phyloP scores from a whole-genome alignment of 257 asterid genomes.

The Solanum pennellii region DNA sequence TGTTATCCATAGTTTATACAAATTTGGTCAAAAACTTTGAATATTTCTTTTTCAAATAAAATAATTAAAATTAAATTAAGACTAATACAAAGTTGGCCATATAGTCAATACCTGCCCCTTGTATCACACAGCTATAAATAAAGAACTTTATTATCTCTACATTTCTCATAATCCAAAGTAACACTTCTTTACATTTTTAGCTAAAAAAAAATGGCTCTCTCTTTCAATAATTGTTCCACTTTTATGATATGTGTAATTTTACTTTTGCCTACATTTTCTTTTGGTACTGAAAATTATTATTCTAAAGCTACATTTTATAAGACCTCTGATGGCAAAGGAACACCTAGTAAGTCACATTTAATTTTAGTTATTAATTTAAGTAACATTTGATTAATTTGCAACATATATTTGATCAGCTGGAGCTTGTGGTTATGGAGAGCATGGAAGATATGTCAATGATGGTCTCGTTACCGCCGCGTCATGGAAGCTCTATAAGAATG shows the following conservation, averaged over 20 bases:
- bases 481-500: not conserved
- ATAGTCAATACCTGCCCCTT: not conserved
- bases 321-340: conserved; percentile 1
- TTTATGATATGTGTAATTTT: not conserved
- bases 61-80: not conserved
- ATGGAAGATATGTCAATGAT: conserved; percentile 14
- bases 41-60: not conserved
- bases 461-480: conserved; percentile 12
- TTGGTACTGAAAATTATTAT: not conserved
- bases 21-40: not conserved
- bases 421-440: conserved; percentile 29
- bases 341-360: conserved; percentile 1
- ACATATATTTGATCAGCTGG: conserved; percentile 11
- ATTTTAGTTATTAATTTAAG: too few relatives aligned
- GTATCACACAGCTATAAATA: not conserved
- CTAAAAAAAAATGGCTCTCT: not conserved
- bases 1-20: not conserved
- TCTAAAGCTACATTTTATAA: conserved; percentile 15
- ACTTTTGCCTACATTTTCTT: not conserved
- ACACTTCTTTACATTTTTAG: not conserved
- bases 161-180: not conserved
- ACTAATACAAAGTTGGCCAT: not conserved
- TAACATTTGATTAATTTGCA: not conserved
- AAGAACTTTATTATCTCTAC: not conserved
- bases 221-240: not conserved